Base-by-base conservation (phyloP, 2,329 filamentous ascomycete species). In the Fusarium denticulatum region DNA sequence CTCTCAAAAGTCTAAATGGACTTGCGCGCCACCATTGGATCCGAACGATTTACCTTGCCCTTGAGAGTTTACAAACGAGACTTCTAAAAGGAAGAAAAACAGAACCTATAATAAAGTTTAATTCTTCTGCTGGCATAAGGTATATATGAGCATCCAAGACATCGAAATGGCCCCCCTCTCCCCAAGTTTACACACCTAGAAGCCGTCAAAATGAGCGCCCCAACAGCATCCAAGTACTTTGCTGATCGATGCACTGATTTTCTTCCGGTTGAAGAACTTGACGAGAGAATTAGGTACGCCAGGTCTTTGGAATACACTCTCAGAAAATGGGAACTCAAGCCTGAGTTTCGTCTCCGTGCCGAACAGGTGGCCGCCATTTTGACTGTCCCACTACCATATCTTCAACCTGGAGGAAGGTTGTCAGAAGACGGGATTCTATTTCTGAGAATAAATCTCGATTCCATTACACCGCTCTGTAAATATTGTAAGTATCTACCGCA, bases 101-200 rank as follows among this genome's bases (percentile, higher is more conserved):
- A 5, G n/a, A 43, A n/a, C 0, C 0, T 42, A 7, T 0, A 16
- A 43, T 12, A 43, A n/a, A 24, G 1, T 43, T 24, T 24, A 12
- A 3, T 43, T 15, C 5, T 5, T 43, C 42, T 43, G 42, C 42
- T 43, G 42, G n/a, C 16, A 12, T 43, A 8, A 36, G 9, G 34
- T 18, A 36, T 43, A 16, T 16, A 7, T 24, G 12, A 24, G 5
- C 40, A 24, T 18, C n/a, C 10, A 43, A 16, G 40, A 43, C n/a
- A 24, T 15, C 40, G 7, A 9, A 43, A 43, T 43, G 10, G 10
- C 15, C 16, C 36, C 16, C 18, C 9, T 10, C n/a, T 42, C n/a
- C 40, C 40, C 6, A 16, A 13, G 10, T 16, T 42, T 42, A 16
- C 40, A 42, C 9, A 16, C 1, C 22, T 42, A 42, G 39, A 24